A percentile compares a stretch with the other conserved stretches of the same genome.
Conservation (phyloP, 2,329 filamentous ascomycete genomes). For the Cercospora berteroae region DNA sequence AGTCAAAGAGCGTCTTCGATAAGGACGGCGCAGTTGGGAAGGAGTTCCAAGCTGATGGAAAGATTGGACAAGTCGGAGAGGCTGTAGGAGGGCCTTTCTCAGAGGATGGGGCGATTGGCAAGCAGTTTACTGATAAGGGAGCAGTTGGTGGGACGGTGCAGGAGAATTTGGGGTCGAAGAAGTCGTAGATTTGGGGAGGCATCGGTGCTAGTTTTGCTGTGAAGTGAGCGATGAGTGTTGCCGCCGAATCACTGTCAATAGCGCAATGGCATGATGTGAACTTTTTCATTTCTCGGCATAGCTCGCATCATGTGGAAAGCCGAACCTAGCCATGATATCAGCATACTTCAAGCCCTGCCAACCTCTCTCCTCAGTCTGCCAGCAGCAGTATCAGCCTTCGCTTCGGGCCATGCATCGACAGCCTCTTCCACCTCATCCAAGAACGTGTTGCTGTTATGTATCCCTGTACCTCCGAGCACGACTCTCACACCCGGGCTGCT, state of each 20-base stretch:
- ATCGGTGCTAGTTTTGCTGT: not conserved
- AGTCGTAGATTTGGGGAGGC: not conserved
- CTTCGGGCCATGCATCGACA: slow-evolving; percentile 80
- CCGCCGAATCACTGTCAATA: not conserved
- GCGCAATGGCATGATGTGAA: not conserved
- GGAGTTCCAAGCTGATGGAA: slow-evolving; percentile 6
- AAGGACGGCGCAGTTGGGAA: slow-evolving; percentile 8
- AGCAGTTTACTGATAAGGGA: slow-evolving; percentile 8
- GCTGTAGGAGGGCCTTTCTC: slow-evolving; percentile 1
- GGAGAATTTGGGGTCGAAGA: slow-evolving; percentile 4
- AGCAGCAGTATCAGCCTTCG: slow-evolving; percentile 57
- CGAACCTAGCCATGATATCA: not conserved
- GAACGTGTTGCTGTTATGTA: slow-evolving; percentile 87
- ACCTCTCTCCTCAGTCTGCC: slow-evolving; percentile 62
- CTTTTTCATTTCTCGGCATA: not conserved
- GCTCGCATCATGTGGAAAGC: not conserved
- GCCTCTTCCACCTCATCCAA: slow-evolving; percentile 89
- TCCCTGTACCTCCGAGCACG: slow-evolving; percentile 80
- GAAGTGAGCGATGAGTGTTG: not conserved
- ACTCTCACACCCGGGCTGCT: slow-evolving; percentile 84
- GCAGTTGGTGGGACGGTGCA: slow-evolving; percentile 5
- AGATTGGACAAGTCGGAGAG: not conserved
- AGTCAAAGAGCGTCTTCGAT: slow-evolving; percentile 10
- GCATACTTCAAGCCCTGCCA: slow-evolving; percentile 41
- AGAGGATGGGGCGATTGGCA: not conserved